Evolutionary conservation across 768 basidiomycete genomes (phyloP).

Genomic region (Dioszegia crocea): DNA sequence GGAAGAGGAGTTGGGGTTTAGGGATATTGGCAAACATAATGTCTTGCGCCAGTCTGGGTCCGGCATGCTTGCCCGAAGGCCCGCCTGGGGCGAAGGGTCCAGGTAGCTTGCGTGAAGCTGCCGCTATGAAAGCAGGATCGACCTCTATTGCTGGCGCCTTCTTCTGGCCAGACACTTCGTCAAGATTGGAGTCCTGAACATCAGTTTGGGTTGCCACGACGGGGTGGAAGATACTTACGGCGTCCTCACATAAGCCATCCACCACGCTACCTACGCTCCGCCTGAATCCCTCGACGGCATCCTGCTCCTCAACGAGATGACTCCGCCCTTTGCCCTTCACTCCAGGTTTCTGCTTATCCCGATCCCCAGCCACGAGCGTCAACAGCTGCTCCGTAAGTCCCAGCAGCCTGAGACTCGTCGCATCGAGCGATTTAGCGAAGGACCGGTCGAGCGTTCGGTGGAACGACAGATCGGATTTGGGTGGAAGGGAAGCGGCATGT

Average conservation of each 20-base stretch:
- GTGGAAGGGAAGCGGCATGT: slow-evolving; percentile 45
- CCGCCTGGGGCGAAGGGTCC: slow-evolving; percentile 18
- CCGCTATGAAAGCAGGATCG: slow-evolving; percentile 12
- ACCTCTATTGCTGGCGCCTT: slow-evolving; percentile 53
- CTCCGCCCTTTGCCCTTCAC: slow-evolving; percentile 33
- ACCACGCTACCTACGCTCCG: slow-evolving; percentile 72
- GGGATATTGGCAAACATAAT: slow-evolving; percentile 69
- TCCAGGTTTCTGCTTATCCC: background rate
- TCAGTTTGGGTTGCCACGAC: background rate
- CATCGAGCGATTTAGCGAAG: slow-evolving; percentile 68
- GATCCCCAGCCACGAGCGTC: slow-evolving; percentile 23
- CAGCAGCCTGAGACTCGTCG: slow-evolving; percentile 64
- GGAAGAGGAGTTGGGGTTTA: slow-evolving; percentile 80
- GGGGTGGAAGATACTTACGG: slow-evolving; percentile 55
- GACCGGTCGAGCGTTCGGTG: slow-evolving; percentile 77
- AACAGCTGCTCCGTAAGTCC: slow-evolving; percentile 64
- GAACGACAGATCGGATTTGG: slow-evolving; percentile 72
- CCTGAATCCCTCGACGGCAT: slow-evolving; percentile 78
- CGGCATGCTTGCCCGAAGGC: background rate
- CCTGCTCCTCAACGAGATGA: slow-evolving; percentile 65
- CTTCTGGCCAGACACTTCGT: slow-evolving; percentile 67
- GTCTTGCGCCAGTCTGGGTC: slow-evolving; percentile 2
- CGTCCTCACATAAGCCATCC: slow-evolving; percentile 78
- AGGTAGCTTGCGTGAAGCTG: slow-evolving; percentile 14
- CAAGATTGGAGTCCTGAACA: slow-evolving; percentile 71